phyloP scores from a whole-genome alignment of 23 red algal species.

The Gracilaria domingensis region DNA sequence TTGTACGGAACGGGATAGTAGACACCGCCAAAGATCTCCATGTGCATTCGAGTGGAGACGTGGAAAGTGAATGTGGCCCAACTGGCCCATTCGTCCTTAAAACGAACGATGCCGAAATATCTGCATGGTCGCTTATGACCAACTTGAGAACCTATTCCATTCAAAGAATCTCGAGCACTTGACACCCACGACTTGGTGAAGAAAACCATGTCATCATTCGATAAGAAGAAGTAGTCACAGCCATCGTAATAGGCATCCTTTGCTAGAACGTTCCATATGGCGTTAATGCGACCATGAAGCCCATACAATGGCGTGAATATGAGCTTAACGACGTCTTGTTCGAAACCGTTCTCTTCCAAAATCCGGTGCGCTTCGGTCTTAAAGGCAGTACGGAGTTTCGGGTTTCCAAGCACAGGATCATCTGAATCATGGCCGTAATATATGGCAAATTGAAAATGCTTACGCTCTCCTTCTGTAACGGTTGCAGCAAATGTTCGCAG shows the following conservation, averaged over 20 bases:
- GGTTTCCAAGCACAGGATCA: slow-evolving; percentile 69
- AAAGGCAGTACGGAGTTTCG: slow-evolving; percentile 43
- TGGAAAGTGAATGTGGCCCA: slow-evolving; percentile 91
- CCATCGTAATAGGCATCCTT: slow-evolving; percentile 81
- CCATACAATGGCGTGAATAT: slow-evolving; percentile 72
- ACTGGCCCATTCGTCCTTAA: slow-evolving; percentile 79
- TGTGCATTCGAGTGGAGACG: slow-evolving; percentile 79
- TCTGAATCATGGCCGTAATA: slow-evolving; percentile 87
- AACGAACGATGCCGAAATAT: slow-evolving; percentile 80
- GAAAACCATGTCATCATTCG: slow-evolving; percentile 87
- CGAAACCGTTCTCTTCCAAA: slow-evolving; percentile 33
- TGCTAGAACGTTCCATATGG: slow-evolving; percentile 85
- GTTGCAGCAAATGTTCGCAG: slow-evolving; percentile 65
- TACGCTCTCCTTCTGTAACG: slow-evolving; percentile 53
- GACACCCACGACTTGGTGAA: slow-evolving; percentile 75
- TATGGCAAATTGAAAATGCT: slow-evolving; percentile 61
- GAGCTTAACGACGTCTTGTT: slow-evolving; percentile 45
- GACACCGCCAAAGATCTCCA: slow-evolving; percentile 82
- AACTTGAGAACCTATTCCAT: slow-evolving; percentile 65
- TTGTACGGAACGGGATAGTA: slow-evolving; percentile 86
- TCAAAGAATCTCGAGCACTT: slow-evolving; percentile 42
- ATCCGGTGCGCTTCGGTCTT: slow-evolving; percentile 29
- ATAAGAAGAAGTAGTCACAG: slow-evolving; percentile 85
- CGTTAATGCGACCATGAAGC: slow-evolving; percentile 75
- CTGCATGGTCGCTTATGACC: slow-evolving; percentile 73